Conservation (phyloP, 352 stramenopile genomes). For the Pythium dissotocum region DNA sequence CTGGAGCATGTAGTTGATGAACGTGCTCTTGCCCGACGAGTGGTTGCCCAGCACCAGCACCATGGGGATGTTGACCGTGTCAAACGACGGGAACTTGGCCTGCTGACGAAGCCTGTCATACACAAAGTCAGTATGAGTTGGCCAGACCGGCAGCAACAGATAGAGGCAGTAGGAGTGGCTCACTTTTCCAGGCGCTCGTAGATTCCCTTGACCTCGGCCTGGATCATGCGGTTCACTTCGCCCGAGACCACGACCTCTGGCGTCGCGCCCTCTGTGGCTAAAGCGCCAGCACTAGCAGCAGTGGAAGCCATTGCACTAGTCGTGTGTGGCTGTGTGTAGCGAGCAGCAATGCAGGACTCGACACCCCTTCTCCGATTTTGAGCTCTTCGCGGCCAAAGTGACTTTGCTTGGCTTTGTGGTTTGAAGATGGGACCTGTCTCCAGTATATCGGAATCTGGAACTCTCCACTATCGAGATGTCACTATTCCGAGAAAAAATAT, state of each 20-base stretch:
- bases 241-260: slow-evolving; percentile 45
- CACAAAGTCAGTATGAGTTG: background rate
- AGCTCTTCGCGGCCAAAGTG: background rate
- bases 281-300: background rate
- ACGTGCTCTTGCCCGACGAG: slow-evolving; percentile 84
- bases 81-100: slow-evolving; percentile 80
- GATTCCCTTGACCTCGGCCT: slow-evolving; percentile 65
- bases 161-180: background rate
- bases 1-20: slow-evolving; percentile 88
- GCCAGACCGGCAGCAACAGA: background rate
- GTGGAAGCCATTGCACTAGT: slow-evolving; percentile 20
- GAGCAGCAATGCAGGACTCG: background rate
- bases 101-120: slow-evolving; percentile 50
- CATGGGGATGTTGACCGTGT: slow-evolving; percentile 78
- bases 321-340: background rate
- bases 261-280: slow-evolving; percentile 26
- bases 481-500: slow-evolving; percentile 11
- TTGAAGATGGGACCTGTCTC: slow-evolving; percentile 16
- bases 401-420: slow-evolving; percentile 9
- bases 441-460: slow-evolving; percentile 9
- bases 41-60: slow-evolving; percentile 86
- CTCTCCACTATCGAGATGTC: slow-evolving; percentile 17
- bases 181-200: slow-evolving; percentile 68
- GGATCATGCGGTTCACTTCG: slow-evolving; percentile 87
- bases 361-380: too few relatives aligned